A percentile compares a stretch with the other conserved stretches of the same genome.
Conservation (phyloP, 768 basidiomycete species). For the Boletus tylopilopsis region DNA sequence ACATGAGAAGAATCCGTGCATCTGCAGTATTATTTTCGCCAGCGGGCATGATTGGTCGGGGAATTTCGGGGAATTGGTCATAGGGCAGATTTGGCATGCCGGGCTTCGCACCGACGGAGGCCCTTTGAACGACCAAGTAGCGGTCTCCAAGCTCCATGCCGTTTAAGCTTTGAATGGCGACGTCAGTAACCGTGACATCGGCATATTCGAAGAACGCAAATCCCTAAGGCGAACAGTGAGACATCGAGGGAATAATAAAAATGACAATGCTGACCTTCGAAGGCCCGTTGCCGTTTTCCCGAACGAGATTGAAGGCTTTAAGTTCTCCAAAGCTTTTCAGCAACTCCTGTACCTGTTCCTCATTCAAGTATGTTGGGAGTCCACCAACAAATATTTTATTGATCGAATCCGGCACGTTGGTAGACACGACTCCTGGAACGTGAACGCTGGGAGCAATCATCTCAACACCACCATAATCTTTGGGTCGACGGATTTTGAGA, state of each 20-base stretch:
- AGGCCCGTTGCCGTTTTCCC: constrained; percentile 83
- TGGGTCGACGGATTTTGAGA: constrained; percentile 96
- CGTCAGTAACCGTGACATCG: constrained; percentile 83
- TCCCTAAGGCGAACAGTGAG: constrained; percentile 51
- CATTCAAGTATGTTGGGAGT: constrained; percentile 90
- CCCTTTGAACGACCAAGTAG: constrained; percentile 93
- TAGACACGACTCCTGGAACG: constrained; percentile 94
- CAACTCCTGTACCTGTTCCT: constrained; percentile 98
- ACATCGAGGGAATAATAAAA: not conserved
- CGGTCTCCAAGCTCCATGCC: constrained; percentile 98
- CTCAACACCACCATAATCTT: constrained; percentile 87
- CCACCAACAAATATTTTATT: constrained; percentile 99
- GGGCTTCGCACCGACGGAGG: constrained; percentile 88
- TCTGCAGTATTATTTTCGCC: constrained; percentile 58
- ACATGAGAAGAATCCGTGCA: constrained; percentile 88
- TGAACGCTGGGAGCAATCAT: constrained; percentile 63
- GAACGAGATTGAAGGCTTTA: constrained; percentile 96
- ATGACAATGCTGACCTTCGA: constrained; percentile 63
- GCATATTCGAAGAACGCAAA: constrained; percentile 99
- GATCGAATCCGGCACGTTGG: constrained; percentile 93
- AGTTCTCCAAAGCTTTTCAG: constrained; percentile 97
- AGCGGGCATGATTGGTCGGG: constrained; percentile 84
- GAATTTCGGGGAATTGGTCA: constrained; percentile 79
- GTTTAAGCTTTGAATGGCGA: constrained; percentile 93
- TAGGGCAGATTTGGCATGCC: constrained; percentile 65